Evolutionary conservation across 139 green algal genomes (phyloP).

Genomic region (Picochlorum sp.): DNA sequence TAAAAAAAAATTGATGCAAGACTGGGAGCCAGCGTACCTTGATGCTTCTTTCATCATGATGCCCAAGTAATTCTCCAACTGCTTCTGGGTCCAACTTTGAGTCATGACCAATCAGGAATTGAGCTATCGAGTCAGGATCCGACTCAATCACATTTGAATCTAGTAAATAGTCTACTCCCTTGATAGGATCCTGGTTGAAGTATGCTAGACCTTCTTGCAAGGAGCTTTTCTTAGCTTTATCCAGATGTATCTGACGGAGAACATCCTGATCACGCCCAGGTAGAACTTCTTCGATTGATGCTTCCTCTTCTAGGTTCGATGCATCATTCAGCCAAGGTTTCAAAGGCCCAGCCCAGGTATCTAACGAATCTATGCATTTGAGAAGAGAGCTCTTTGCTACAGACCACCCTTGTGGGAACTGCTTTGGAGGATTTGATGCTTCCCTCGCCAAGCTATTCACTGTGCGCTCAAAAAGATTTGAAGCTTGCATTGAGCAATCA

Average conservation of each 20-base stretch:
- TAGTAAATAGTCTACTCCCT: conserved; percentile 25
- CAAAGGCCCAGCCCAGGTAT: conserved; percentile 62
- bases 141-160: conserved; percentile 11
- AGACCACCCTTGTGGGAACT: neutral
- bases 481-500: conserved; percentile 77
- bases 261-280: conserved; percentile 27
- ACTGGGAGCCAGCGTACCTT: conserved; percentile 3
- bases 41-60: conserved; percentile 50
- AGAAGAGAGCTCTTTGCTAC: conserved; percentile 33
- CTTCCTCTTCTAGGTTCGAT: conserved; percentile 3
- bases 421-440: neutral
- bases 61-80: conserved; percentile 75
- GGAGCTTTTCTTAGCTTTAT: conserved; percentile 63
- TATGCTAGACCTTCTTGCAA: conserved; percentile 50
- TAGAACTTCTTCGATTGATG: neutral
- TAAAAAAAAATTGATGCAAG: neutral
- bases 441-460: conserved; percentile 9
- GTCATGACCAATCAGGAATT: conserved; percentile 56
- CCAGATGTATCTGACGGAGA: conserved; percentile 51
- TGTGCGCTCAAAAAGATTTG: conserved; percentile 77
- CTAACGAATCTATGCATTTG: conserved; percentile 47
- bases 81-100: conserved; percentile 52
- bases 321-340: conserved; percentile 25
- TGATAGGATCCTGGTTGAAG: conserved; percentile 62
- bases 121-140: conserved; percentile 32